Conservation (phyloP, 768 basidiomycete genomes). For the Serendipita indica region DNA sequence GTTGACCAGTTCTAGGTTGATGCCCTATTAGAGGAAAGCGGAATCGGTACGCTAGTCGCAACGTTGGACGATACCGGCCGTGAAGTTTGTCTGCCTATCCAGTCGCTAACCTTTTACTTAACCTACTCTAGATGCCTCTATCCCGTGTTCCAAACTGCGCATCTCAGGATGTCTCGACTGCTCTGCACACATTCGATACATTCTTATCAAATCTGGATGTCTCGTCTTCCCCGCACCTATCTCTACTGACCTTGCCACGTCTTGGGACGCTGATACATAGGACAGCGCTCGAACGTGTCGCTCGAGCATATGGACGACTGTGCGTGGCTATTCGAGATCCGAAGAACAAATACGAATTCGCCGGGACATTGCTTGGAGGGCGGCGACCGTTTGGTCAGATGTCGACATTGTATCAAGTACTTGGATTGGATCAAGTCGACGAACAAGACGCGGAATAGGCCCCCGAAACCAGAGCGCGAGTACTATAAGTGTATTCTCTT, state of each 20-base stretch:
- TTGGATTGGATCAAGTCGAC: slow-evolving; percentile 43
- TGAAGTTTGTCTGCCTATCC: slow-evolving; percentile 20
- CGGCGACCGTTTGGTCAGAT: slow-evolving; percentile 74
- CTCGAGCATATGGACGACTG: slow-evolving; percentile 50
- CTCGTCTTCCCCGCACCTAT: slow-evolving; percentile 63
- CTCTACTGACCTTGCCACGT: slow-evolving; percentile 51
- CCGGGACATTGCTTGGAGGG: slow-evolving; percentile 64
- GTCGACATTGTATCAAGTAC: slow-evolving; percentile 58
- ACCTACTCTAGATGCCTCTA: slow-evolving; percentile 42
- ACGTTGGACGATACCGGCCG: slow-evolving; percentile 23
- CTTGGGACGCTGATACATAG: slow-evolving; percentile 62
- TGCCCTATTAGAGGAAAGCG: slow-evolving; percentile 26
- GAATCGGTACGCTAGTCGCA: slow-evolving; percentile 25
- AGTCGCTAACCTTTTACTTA: not conserved
- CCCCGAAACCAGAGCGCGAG: too few relatives aligned
- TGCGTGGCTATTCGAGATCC: slow-evolving; percentile 64
- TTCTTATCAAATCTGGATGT: slow-evolving; percentile 80
- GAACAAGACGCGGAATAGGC: not conserved
- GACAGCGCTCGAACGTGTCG: slow-evolving; percentile 53
- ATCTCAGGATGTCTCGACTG: slow-evolving; percentile 42
- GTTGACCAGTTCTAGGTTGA: slow-evolving; percentile 20
- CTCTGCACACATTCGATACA: slow-evolving; percentile 56
- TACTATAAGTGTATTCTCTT: too few relatives aligned
- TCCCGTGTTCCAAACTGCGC: slow-evolving; percentile 57
- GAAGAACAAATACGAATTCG: slow-evolving; percentile 83